A percentile compares a stretch with the other conserved stretches of the same genome.
These are phyloP conservation scores for Vigna nakashimae DNA, from an alignment of 306 rosid species.

Conservation along the genomic window DNA sequence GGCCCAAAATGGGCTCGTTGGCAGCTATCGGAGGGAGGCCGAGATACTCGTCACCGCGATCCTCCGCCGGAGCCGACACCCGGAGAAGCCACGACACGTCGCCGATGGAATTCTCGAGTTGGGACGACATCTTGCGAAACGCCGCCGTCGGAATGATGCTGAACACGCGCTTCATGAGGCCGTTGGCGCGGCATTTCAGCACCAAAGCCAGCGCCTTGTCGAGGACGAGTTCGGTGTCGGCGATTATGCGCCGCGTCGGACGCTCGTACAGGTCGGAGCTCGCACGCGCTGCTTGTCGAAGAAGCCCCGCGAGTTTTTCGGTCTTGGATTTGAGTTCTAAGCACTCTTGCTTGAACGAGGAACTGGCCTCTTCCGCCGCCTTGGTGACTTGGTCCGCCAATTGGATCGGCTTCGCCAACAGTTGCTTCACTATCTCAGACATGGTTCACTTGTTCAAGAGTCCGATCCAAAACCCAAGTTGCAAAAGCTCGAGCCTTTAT, in stretches of 20 bases:
- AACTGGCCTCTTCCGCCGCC: slow-evolving; percentile 72
- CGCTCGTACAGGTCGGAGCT: slow-evolving; percentile 89
- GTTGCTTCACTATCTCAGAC: slow-evolving; percentile 80
- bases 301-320: slow-evolving; percentile 74
- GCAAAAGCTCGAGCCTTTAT: not conserved
- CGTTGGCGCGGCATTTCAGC: slow-evolving; percentile 73
- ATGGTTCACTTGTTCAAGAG: slow-evolving; percentile 31
- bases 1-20: slow-evolving; percentile 74
- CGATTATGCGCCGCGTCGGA: slow-evolving; percentile 78
- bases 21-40: slow-evolving; percentile 95
- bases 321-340: slow-evolving; percentile 72
- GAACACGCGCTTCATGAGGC: slow-evolving; percentile 81
- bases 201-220: slow-evolving; percentile 66
- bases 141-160: slow-evolving; percentile 81
- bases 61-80: slow-evolving; percentile 82
- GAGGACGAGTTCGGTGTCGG: slow-evolving; percentile 78
- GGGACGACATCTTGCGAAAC: slow-evolving; percentile 74
- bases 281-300: slow-evolving; percentile 85
- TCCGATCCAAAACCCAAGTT: slow-evolving; percentile 39
- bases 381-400: slow-evolving; percentile 78
- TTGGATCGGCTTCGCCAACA: slow-evolving; percentile 80
- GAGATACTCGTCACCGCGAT: slow-evolving; percentile 69
- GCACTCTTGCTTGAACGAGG: slow-evolving; percentile 65
- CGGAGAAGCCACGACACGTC: slow-evolving; percentile 92
- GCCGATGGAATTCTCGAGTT: slow-evolving; percentile 83